Percentiles rank a stretch among this genome's conserved stretches.
Conservation (phyloP, 371 early-diverging fungal species). For the Parasitella parasitica region DNA sequence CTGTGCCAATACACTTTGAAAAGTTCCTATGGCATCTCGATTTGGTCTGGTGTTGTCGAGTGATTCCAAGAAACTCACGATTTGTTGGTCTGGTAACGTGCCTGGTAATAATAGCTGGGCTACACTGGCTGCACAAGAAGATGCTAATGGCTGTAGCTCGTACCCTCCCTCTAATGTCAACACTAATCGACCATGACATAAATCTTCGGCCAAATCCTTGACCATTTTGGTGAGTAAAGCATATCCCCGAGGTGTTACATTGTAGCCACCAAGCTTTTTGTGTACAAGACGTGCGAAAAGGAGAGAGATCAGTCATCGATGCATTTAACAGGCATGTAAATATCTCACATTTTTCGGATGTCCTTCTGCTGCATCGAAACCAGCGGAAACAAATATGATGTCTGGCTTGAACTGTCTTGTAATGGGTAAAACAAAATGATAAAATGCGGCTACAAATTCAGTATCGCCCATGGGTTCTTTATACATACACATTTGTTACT, state of each 20-base stretch:
- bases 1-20: constrained; percentile 39
- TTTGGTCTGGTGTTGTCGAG: constrained; percentile 58
- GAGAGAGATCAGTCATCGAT: no score
- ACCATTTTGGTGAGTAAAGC: constrained; percentile 58
- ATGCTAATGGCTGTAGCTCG: constrained; percentile 48
- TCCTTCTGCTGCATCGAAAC: constrained; percentile 69
- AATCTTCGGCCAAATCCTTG: constrained; percentile 51
- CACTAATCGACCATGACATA: constrained; percentile 56
- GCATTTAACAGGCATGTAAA: not conserved
- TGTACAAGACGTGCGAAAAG: no score
- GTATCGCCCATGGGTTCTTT: constrained; percentile 66
- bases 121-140: constrained; percentile 46
- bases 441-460: constrained; percentile 66
- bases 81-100: constrained; percentile 41
- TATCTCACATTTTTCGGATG: constrained; percentile 62
- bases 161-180: constrained; percentile 58
- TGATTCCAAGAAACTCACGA: constrained; percentile 35
- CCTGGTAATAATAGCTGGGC: constrained; percentile 45
- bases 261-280: constrained; percentile 60
- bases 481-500: not conserved
- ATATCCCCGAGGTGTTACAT: constrained; percentile 58
- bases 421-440: constrained; percentile 63
- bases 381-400: constrained; percentile 69
- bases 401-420: constrained; percentile 63
- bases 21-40: constrained; percentile 48